Base-by-base conservation (phyloP, 225 moss, liverwort and hornwort species). In the Physcomitrium patens region DNA sequence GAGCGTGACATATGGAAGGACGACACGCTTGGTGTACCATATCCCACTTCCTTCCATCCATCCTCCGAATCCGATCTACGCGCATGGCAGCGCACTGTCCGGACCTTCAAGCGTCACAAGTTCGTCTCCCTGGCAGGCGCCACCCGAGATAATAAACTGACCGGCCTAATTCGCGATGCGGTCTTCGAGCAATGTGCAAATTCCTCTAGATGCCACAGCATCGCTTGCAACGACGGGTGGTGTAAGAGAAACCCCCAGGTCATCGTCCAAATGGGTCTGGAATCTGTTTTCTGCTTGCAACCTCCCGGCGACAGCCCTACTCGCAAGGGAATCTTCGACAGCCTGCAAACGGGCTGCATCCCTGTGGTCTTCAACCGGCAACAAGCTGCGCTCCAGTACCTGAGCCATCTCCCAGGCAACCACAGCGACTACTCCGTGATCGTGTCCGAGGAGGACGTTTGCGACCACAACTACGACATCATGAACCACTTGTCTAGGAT, bases 41-140 rank as follows among this genome's bases (percentile, higher is more conserved):
- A 93, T 60, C 95, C 95, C 0, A 95, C 93, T 1, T 82, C 86
- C 18, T 93, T 95, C 79, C 93, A 95, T 73, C 95, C 95, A 0
- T 31, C 76, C 16, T 80, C 88, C 1, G 84, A 93, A 9, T 9
- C 31, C 0, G 84, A 93, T 28, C 79, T 95, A 8, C 63, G 26
- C 17, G 51, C 76, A 0, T 95, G 90, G 93, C 83, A 84, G 61
- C 56, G 78, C 12, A 83, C 67, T 10, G 87, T 90, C 3, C 44
- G 77, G 1, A 43, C 16, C 0, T 15, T 78, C 0, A 76, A 70
- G 8, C 83, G 93, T 46, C 79, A 76, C 7, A 24, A 77, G 0
- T 58, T 93, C 2, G 85, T 65, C 9, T 82, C 90, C 3, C 88
- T 88, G 22, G 93, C 85, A 0, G 93, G 88, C 14, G 58, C 79